Base-by-base conservation (phyloP, 768 basidiomycete genomes). In the Leucocoprinus sp. region DNA sequence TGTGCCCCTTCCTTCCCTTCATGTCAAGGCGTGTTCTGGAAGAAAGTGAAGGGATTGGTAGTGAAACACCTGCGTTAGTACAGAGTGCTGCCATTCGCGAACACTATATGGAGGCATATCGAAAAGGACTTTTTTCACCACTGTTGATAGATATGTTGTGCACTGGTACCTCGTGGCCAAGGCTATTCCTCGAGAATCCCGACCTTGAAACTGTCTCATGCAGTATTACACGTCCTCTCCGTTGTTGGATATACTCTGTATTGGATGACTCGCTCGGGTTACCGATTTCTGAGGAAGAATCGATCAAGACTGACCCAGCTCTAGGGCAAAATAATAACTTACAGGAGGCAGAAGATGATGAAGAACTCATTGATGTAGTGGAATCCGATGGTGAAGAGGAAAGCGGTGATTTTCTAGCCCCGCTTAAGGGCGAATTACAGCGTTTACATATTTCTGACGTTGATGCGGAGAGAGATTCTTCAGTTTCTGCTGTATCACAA, bases 171-270 rank as follows among this genome's bases (percentile, higher is more conserved):
- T 79, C 68, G 47, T 90, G 84, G 84, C 78, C 83, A 4, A 66
- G 70, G 26, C 57, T 80, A n/a, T 88, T 86, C 58, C 70, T 91
- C 15, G 88, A 91, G 50, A 74, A 80, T 52, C 88, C 88, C 0
- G 87, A 91, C 59, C 41, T 72, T 23, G 84, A 87, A 57, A 77
- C 76, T 0, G 80, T 83, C 8, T 66, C 75, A 15, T 64, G 76
- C 46, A 80, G 73, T 43, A 72, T 89, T 9, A 79, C 80, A 4
- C 62, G 78, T 23, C 75, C 76, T 1, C 70, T 89, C 38, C 72
- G 83, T 12, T 57, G 64, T 41, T 86, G 82, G 81, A 64, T 72
- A 23, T 84, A 85, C 56, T 70, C 84, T 0, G 66, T 89, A 19
- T 55, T 90, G 33, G 78, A 85, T 41, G 76, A 82, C 53, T 75